phyloP scores from a whole-genome alignment of 306 rosid genomes.

The Inga oerstediana region DNA sequence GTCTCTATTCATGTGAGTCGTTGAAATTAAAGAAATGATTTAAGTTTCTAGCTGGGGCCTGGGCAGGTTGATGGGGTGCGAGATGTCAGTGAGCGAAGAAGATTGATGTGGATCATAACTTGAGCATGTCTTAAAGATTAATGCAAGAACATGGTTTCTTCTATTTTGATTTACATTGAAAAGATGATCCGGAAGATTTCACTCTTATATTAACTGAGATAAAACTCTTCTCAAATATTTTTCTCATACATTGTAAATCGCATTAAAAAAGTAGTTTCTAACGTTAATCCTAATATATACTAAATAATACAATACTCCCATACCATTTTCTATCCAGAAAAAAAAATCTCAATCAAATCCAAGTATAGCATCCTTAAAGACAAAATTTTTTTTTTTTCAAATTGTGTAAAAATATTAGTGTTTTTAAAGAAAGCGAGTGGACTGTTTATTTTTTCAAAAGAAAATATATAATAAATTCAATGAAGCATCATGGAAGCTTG shows the following conservation, averaged over 20 bases:
- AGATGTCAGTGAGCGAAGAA: background rate
- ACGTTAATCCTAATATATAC: too few relatives aligned
- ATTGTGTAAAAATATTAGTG: background rate
- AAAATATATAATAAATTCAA: background rate
- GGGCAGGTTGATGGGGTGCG: background rate
- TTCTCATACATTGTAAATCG: too few relatives aligned
- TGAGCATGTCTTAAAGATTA: background rate
- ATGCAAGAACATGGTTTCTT: background rate
- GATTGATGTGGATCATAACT: background rate
- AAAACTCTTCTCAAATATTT: too few relatives aligned
- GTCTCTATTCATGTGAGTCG: background rate
- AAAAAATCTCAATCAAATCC: background rate
- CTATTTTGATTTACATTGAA: background rate
- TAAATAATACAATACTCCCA: too few relatives aligned
- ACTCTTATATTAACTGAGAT: background rate
- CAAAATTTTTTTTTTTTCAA: background rate
- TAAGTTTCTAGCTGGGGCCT: background rate
- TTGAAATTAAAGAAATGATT: background rate
- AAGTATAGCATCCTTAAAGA: too few relatives aligned
- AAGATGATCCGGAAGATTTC: background rate
- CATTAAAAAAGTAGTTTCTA: too few relatives aligned
- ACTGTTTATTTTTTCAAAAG: background rate
- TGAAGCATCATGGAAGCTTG: background rate
- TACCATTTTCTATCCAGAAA: too few relatives aligned
- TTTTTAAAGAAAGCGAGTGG: background rate